phyloP scores from a whole-genome alignment of 1,139 yeast genomes.

The Scheffersomyces segobiensis region DNA sequence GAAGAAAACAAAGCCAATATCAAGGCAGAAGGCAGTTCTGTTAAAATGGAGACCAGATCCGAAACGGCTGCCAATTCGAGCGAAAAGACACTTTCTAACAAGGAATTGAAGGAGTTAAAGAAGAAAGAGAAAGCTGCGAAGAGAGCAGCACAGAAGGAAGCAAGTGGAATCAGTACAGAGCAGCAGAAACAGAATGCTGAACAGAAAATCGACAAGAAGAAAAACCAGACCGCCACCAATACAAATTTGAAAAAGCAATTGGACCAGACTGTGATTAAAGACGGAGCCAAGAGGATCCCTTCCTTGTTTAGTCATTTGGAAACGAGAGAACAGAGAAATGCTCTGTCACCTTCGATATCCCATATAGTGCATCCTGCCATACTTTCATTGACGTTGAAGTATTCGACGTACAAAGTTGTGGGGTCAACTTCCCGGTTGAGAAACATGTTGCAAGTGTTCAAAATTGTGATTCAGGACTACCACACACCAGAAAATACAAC shows the following conservation, averaged over 20 bases:
- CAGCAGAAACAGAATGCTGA: conserved; percentile 42
- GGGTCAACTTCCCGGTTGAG: conserved; percentile 87
- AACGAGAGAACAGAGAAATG: conserved; percentile 75
- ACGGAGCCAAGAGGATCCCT: conserved; percentile 43
- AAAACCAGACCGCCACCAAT: conserved; percentile 37
- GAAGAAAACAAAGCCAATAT: background rate
- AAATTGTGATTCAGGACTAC: conserved; percentile 76
- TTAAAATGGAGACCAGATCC: conserved; percentile 4
- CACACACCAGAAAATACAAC: conserved; percentile 84
- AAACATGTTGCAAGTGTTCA: conserved; percentile 85
- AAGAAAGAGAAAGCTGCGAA: conserved; percentile 90
- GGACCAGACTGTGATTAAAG: conserved; percentile 53
- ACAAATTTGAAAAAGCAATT: conserved; percentile 58
- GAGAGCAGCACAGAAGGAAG: conserved; percentile 67
- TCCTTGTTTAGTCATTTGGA: conserved; percentile 87
- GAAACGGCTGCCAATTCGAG: conserved; percentile 3
- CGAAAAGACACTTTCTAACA: conserved; percentile 55
- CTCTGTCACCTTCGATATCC: conserved; percentile 59
- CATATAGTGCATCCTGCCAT: conserved; percentile 87
- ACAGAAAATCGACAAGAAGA: conserved; percentile 41
- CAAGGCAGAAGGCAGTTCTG: background rate
- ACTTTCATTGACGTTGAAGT: conserved; percentile 73
- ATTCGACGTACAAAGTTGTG: conserved; percentile 80
- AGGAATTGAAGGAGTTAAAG: conserved; percentile 83
- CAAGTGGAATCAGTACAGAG: conserved; percentile 49